phyloP scores from a whole-genome alignment of 1,284 basidiomycete species.

The Cystobasidiaceae sp. region DNA sequence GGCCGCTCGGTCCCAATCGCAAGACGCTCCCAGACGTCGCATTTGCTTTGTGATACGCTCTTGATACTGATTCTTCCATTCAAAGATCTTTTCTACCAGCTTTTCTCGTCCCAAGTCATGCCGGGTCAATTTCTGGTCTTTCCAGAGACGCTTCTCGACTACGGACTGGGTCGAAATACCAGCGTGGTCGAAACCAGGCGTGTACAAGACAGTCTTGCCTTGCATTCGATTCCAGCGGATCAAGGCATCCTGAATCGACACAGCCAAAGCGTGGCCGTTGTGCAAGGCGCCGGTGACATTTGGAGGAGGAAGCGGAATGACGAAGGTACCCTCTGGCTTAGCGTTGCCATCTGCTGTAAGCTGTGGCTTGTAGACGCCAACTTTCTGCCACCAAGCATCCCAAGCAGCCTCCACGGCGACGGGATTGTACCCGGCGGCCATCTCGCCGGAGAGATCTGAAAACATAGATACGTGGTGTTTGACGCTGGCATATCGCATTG shows the following conservation, averaged over 20 bases:
- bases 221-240: slow-evolving; percentile 95
- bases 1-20: slow-evolving; percentile 87
- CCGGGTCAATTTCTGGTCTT: slow-evolving; percentile 72
- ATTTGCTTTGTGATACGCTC: slow-evolving; percentile 84
- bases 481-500: background rate
- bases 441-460: slow-evolving; percentile 76
- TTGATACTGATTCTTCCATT: slow-evolving; percentile 99
- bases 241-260: slow-evolving; percentile 84
- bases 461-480: background rate
- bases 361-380: slow-evolving; percentile 84
- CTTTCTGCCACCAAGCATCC: slow-evolving; percentile 96
- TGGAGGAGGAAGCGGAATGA: slow-evolving; percentile 88
- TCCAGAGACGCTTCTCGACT: slow-evolving; percentile 88
- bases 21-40: slow-evolving; percentile 82
- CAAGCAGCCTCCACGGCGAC: slow-evolving; percentile 91
- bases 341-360: slow-evolving; percentile 56
- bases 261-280: slow-evolving; percentile 91
- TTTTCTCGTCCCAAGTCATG: slow-evolving; percentile 91
- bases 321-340: slow-evolving; percentile 62
- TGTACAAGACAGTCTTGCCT: slow-evolving; percentile 83
- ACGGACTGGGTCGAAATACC: slow-evolving; percentile 98
- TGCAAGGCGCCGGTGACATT: slow-evolving; percentile 97
- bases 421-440: slow-evolving; percentile 89
- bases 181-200: slow-evolving; percentile 96
- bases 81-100: slow-evolving; percentile 87